Evolutionary conservation across 2,329 filamentous ascomycete species (phyloP), one percentile per base, ranked within the genome.

Genomic region (Botryotinia narcissicola): DNA sequence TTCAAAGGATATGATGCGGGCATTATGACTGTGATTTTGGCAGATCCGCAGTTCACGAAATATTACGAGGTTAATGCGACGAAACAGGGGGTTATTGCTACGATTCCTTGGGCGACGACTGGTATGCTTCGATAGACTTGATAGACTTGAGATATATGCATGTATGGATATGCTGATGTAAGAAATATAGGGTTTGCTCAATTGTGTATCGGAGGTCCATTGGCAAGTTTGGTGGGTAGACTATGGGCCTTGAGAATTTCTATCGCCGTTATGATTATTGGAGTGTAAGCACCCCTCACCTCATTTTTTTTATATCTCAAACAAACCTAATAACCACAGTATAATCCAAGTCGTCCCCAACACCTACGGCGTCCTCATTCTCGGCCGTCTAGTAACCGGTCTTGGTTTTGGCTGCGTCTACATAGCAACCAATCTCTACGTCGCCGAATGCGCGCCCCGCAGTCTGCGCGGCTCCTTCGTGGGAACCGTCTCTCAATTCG

Each of bases 11-110:
- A 84, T 69, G 83, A 84, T 80, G 82, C 82, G 29, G 79, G 79
- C 20, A 83, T 84, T 72, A 84, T 84, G 82, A 83, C 82, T 1
- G 82, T 84, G 67, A 84, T 84, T 72, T 73, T 84, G 70, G 83
- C 83, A 6, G 83, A 84, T 73, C 77, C 82, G 32, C 82, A 84
- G 70, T 84, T 84, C 73, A 83, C 78, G 22, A 73, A 79, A 4
- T 84, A 84, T 74, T 84, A 84, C 77, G 74, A 78, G 46, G 81
- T 84, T 40, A 78, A 82, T 71, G 73, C 83, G 14, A 82, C 80
- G 2, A 83, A 76, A 51, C 79, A 79, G n/a, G 83, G 83, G 48
- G 81, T 84, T 46, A 78, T 82, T 71, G 73, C 83, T 20, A 82
- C 80, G 1, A 83, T 84, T 70, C 83, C 83, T 9, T 84, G 83